Base-by-base conservation (phyloP, 1,284 basidiomycete species). In the Marasmius tenuissimus region DNA sequence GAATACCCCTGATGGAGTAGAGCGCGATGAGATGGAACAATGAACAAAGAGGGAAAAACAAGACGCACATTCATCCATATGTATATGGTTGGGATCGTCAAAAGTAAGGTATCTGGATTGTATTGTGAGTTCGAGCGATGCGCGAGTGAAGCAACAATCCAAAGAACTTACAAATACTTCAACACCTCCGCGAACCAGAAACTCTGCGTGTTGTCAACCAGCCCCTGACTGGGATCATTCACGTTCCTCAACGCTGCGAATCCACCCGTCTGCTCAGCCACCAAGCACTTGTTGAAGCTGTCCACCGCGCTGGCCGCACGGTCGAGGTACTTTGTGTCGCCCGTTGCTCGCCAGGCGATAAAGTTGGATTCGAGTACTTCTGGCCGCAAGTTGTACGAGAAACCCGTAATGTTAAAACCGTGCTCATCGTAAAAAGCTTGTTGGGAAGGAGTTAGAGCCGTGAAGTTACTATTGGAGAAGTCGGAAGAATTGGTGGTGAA, bases 321-420 rank as follows among this genome's bases (percentile, higher is more conserved):
- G 33, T 71, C 58, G 14, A 69, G 63, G 63, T 74, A 75, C 64
- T 75, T 75, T 35, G 62, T 58, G 58, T 75, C 70, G 1, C 84
- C 84, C 0, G 82, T 84, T 42, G 74, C 76, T 40, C 84, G 79
- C 78, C 78, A 85, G 27, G 83, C 84, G 63, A 84, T 84, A 73
- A 85, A 85, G 72, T 85, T 85, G 61, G 78, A 81, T 68, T 85
- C 84, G 38, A 85, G 76, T 27, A 85, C 82, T 69, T 85, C 83
- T 1, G 84, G 84, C 47, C 84, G 81, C 38, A 82, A 68, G 39
- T 63, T 65, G 55, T 67, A 80, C 72, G 60, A 66, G 63, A 67
- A 10, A 56, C 50, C 65, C 76, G 70, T 63, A 18, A 83, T 74
- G 68, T 82, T 85, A 69, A 78, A 85, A 0, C 84, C 84, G 56